Evolutionary conservation across 139 green algal species (phyloP), one percentile per base, ranked within the genome.

Genomic region (Yamagishiella unicocca): DNA sequence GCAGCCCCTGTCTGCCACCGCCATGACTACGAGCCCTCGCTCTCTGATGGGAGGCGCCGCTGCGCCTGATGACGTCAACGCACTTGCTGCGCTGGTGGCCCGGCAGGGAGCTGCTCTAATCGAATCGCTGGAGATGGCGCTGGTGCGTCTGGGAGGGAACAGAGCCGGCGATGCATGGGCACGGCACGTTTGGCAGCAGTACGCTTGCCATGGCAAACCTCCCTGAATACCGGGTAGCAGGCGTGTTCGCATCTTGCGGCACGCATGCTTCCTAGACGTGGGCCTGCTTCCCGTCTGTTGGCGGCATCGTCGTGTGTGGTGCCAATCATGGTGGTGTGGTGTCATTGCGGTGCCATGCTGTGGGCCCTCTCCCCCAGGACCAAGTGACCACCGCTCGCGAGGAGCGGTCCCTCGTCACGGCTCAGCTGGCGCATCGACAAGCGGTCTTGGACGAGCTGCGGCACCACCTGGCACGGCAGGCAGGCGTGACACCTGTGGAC

Each of bases 401-500:
- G 62, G 80, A 86, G 43, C 43, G 64, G 31, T 2, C 43, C 7
- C 62, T 37, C n/a, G 9, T 86, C 31, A 55, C 42, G 0, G 45
- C 80, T 0, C 43, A 86, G 80, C 80, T 86, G 64, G 62, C 80
- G 1, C 38, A 53, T n/a, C 43, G 61, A 22, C 80, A 86, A 64
- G 62, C 64, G 3, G 33, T 67, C 22, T 24, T 86, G 62, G 80
- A 86, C 45, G 80, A 86, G 43, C 80, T 86, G 64, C 62, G 80
- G 0, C 25, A 53, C 43, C 64, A 86, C 25, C 40, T 86, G 80
- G 62, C 64, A 9, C 37, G 25, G 2, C 43, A 46, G n/a, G 80
- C 14, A 24, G 45, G 31, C 24, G 74, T 19, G 8, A 27, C 29
- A 5, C 27, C 17, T 22, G 19, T 68, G 58, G n/a, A n/a, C n/a